These are phyloP conservation scores for Chlorella vulgaris DNA, from an alignment of 139 green algal species.

Conservation along the genomic window DNA sequence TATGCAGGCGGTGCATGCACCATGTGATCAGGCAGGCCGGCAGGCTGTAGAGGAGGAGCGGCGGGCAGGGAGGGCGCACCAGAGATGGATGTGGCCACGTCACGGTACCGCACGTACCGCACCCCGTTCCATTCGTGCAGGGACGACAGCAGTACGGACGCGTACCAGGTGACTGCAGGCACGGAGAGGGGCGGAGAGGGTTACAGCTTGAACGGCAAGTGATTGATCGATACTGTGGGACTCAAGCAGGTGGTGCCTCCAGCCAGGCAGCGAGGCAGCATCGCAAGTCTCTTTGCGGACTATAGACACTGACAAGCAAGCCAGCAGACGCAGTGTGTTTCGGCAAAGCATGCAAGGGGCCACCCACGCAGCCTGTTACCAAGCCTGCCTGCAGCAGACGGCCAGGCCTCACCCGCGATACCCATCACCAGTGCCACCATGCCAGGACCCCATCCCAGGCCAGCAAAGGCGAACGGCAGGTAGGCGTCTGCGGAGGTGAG, in stretches of 20 bases:
- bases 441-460: constrained; percentile 39
- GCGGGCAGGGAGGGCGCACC: not conserved
- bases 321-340: not conserved
- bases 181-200: not conserved
- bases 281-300: no score
- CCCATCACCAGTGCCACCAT: constrained; percentile 36
- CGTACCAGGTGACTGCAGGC: constrained; percentile 38
- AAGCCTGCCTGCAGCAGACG: not conserved
- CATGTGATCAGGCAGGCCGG: not conserved
- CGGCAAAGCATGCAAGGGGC: not conserved
- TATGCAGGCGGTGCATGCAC: not conserved
- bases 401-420: constrained; percentile 1
- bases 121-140: constrained; percentile 45
- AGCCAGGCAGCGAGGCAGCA: no score
- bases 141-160: constrained; percentile 39
- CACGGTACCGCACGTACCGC: constrained; percentile 33
- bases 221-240: no score
- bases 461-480: constrained; percentile 47
- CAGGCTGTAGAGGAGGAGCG: not conserved
- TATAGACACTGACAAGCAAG: no score
- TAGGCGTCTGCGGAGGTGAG: constrained; percentile 41
- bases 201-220: not conserved
- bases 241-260: no score
- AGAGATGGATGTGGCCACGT: not conserved
- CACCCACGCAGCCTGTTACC: no score